phyloP scores from a whole-genome alignment of 805 yeast genomes.

The Starmerella davenportii region DNA sequence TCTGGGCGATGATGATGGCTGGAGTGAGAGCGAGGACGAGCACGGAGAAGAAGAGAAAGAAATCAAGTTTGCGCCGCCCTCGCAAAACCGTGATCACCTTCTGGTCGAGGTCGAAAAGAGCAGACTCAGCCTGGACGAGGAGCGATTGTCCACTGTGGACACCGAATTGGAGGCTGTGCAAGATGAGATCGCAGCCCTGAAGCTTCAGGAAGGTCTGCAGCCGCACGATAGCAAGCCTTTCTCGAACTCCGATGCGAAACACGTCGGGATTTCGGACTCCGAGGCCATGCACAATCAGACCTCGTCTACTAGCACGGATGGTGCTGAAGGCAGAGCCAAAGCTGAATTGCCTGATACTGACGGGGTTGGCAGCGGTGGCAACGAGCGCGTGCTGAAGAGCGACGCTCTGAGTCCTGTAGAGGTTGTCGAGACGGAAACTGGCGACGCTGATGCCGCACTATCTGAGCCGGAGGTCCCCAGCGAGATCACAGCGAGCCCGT shows the following conservation, averaged over 20 bases:
- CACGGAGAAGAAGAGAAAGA: conserved; percentile 14
- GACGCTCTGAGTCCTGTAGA: not conserved
- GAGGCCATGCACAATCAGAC: not conserved
- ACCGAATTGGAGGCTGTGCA: not conserved
- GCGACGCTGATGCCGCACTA: too few relatives aligned
- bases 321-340: not conserved
- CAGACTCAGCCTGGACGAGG: not conserved
- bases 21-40: conserved; percentile 14
- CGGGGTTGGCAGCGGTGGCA: not conserved
- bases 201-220: not conserved
- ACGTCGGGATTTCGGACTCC: too few relatives aligned
- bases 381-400: not conserved
- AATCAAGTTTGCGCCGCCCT: conserved; percentile 12
- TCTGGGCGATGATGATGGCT: conserved; percentile 10
- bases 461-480: not conserved
- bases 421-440: not conserved
- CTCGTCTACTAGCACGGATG: not conserved
- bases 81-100: conserved; percentile 1
- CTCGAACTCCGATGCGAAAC: not conserved
- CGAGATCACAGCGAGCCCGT: not conserved
- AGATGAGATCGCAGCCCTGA: not conserved
- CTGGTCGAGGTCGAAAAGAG: conserved; percentile 1
- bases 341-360: not conserved
- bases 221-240: not conserved
- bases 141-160: not conserved